These are phyloP conservation scores for Fusarium buharicum DNA, from an alignment of 2,329 filamentous ascomycete species.

Conservation along the genomic window DNA sequence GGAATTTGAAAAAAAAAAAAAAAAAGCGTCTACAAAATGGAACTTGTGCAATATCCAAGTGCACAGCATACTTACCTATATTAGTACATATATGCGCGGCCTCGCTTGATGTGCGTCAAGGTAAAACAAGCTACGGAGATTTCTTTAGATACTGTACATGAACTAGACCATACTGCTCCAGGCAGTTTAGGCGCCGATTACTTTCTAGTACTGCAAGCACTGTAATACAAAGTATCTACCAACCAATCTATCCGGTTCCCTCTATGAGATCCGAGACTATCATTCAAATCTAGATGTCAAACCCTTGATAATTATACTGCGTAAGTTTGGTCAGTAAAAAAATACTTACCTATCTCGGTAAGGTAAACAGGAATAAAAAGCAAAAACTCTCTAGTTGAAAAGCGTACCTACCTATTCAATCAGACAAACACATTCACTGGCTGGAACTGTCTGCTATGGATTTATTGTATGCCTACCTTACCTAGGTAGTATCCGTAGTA, in stretches of 20 bases:
- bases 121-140: slow-evolving; percentile 33
- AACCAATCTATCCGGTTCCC: no score
- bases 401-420: neutral
- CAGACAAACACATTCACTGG: neutral
- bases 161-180: slow-evolving; percentile 10
- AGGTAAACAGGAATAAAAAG: no score
- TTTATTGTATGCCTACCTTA: no score
- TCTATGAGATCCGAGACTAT: no score
- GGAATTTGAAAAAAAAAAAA: neutral
- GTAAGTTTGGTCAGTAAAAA: no score
- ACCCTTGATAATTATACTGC: no score
- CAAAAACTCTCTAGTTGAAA: neutral
- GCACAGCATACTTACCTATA: neutral
- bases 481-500: neutral
- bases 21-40: neutral
- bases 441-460: no score
- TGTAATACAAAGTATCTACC: no score
- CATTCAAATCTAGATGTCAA: no score
- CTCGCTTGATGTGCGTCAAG: slow-evolving; percentile 3
- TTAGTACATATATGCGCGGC: neutral
- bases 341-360: no score
- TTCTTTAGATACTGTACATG: slow-evolving; percentile 25
- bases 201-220: neutral
- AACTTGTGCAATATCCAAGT: neutral
- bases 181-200: slow-evolving; percentile 24